Conservation (phyloP, 768 basidiomycete species). For the Lyophyllum decastes region DNA sequence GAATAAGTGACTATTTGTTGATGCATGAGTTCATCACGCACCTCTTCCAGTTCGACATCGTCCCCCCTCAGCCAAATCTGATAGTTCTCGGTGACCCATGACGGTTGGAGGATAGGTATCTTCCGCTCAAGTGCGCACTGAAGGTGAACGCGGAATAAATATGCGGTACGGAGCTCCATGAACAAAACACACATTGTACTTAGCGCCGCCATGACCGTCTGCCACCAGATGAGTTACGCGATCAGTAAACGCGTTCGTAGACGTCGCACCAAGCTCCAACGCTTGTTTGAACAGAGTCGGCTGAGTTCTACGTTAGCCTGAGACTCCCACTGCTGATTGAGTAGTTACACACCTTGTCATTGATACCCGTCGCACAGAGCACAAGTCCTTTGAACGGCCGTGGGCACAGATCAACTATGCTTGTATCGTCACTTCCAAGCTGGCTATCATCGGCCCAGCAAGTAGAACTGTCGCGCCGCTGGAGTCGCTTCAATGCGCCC, state of each 20-base stretch:
- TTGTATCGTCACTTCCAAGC: slow-evolving; percentile 44
- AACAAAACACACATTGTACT: slow-evolving; percentile 63
- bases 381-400: slow-evolving; percentile 67
- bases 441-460: slow-evolving; percentile 53
- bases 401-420: slow-evolving; percentile 52
- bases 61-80: slow-evolving; percentile 78
- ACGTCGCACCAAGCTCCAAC: slow-evolving; percentile 75
- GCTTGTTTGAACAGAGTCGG: slow-evolving; percentile 74
- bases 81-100: slow-evolving; percentile 78
- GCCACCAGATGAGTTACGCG: slow-evolving; percentile 89
- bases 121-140: slow-evolving; percentile 83
- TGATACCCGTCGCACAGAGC: slow-evolving; percentile 76
- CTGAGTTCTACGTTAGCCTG: slow-evolving; percentile 35
- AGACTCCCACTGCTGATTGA: neutral
- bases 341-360: slow-evolving; percentile 64
- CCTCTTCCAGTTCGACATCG: slow-evolving; percentile 69
- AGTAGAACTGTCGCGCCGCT: slow-evolving; percentile 29
- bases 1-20: slow-evolving; percentile 1
- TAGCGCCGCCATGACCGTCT: slow-evolving; percentile 75
- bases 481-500: slow-evolving; percentile 28
- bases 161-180: neutral
- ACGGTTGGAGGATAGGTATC: slow-evolving; percentile 76
- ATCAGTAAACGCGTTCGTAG: slow-evolving; percentile 76
- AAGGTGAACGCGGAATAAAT: neutral
- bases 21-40: slow-evolving; percentile 29